Evolutionary conservation across 805 yeast species (phyloP).

Genomic region (Candida morakotiae): DNA sequence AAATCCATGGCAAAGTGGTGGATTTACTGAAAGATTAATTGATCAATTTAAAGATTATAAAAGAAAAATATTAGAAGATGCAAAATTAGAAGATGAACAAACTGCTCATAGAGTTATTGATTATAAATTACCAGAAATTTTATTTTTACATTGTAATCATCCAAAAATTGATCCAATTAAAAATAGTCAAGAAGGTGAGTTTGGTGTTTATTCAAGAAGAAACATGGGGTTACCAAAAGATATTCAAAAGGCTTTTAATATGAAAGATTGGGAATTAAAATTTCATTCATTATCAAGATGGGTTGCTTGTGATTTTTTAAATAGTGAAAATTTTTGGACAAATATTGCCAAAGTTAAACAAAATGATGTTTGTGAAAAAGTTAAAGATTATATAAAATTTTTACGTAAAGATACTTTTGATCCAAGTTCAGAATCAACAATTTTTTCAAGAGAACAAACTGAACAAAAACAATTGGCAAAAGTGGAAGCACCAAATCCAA

Average conservation of each 20-base stretch:
- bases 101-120: conserved; percentile 6
- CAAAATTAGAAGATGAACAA: conserved; percentile 7
- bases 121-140: conserved; percentile 19
- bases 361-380: conserved; percentile 17
- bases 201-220: conserved; percentile 17
- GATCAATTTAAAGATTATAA: conserved; percentile 14
- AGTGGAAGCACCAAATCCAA: neutral
- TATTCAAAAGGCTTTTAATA: conserved; percentile 12
- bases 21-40: conserved; percentile 19
- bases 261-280: conserved; percentile 31
- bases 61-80: conserved; percentile 7
- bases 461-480: neutral
- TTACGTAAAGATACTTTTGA: conserved; percentile 18
- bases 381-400: conserved; percentile 18
- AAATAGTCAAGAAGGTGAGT: conserved; percentile 11
- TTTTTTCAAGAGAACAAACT: neutral
- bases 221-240: conserved; percentile 20
- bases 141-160: conserved; percentile 29
- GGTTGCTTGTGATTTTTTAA: conserved; percentile 26
- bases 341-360: conserved; percentile 12
- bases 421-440: conserved; percentile 4
- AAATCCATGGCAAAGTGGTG: conserved; percentile 26
- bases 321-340: conserved; percentile 20
- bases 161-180: conserved; percentile 29
- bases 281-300: conserved; percentile 29